Evolutionary conservation across 805 yeast genomes (phyloP), one percentile per base, ranked within the genome.

Genomic region (Metschnikowia cubensis): DNA sequence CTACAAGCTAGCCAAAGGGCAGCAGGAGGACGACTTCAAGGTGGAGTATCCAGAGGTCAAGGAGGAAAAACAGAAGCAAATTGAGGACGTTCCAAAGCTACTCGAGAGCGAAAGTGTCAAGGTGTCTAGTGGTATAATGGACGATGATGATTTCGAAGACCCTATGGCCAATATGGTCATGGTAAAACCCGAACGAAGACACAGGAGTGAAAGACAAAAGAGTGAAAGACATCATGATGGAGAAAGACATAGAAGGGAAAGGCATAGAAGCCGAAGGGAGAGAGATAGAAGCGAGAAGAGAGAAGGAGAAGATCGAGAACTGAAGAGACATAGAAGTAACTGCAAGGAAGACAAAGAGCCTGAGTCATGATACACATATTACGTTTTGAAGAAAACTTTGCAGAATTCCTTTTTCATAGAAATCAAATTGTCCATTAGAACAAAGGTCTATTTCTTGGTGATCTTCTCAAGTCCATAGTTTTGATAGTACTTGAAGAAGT

Each of bases 1-100:
- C 51, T 87, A 77, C 61, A 78, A 74, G 51, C 79, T 84, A 35
- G 70, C 76, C 56, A 77, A 75, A 13, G 80, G 75, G 7, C 83
- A 82, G 54, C 63, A 58, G 15, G 81, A 77, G 47, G 80, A 77
- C 43, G 76, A 73, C 45, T 71, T 63, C 53, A 46, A 48, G 48
- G 59, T 73, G 2, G 64, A 70, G 45, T 61, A 69, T 50, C 60
- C 64, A 17, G 53, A 59, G 21, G 53, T 43, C 33, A 49, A 42
- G 48, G 50, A 14, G 44, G 29, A 25, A 25, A 25, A 25, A 25
- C 36, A 20, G 18, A 17, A 18, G 13, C 36, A 15, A 2, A 42
- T 25, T 13, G 54, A 52, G 31, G 61, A 58, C 6, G 5, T n/a
- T 6, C 20, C 34, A 4, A 38, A n/a, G 11, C 31, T 8, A 11